Base-by-base conservation (phyloP, 2,329 filamentous ascomycete species). In the Tolypocladium pustulatum region DNA sequence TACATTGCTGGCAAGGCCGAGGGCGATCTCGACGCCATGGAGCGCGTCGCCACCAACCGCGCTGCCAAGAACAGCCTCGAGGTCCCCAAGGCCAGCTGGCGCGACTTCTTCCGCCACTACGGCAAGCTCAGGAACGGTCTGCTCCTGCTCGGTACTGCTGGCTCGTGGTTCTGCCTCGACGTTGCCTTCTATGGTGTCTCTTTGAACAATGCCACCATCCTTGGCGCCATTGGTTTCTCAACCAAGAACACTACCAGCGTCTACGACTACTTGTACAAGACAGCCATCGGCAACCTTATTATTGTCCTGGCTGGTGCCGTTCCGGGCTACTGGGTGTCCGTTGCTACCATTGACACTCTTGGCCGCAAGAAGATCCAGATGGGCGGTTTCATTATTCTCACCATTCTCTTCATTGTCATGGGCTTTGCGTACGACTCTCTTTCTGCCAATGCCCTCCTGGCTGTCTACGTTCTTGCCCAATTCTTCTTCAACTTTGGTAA, bases 311-410 rank as follows among this genome's bases (percentile, higher is more conserved):
- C 89, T 4, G 89, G 89, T 59, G 87, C 89, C 54, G 88, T 92
- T 17, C 89, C 89, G 0, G 89, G 89, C 17, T 92, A 92, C 77
- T 92, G 89, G 89, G 81, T 90, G 20, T 89, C 88, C 0, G 88
- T 91, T 7, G 84, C 84, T 1, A 84, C 83, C 1, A 83, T 91
- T 59, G 89, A 93, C 72, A 88, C 81, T 1, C 66, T 91, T 17
- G 89, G 89, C 57, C 87, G 89, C 67, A 91, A 90, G 76, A 83
- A 88, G 1, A 90, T 93, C 59, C 90, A 90, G 73, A 73, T 88
- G 58, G 79, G 77, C 61, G 84, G 84, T 32, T 87, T 87, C 70
- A 69, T 74, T 56, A 79, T 87, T 58, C 72, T 87, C 9, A 86
- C 84, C 9, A 73, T 83, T 51, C 75, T 87, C 25, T 85, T 85